These are phyloP conservation scores for Phytophthora melonis DNA, from an alignment of 352 stramenopile species.

Conservation along the genomic window DNA sequence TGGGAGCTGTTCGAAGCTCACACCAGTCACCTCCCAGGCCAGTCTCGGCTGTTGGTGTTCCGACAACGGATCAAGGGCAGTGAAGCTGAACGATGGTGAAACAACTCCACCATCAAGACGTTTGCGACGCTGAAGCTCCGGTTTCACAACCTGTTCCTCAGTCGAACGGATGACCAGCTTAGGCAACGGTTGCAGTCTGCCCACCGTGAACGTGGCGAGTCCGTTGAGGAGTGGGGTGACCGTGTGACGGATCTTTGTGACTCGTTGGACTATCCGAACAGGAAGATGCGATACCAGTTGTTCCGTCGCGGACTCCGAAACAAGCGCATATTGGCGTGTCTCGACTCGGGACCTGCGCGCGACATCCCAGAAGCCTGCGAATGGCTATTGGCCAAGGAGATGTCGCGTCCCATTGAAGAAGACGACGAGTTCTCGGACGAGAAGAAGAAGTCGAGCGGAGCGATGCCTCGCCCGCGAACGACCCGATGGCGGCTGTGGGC, in stretches of 20 bases:
- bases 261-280: conserved; percentile 8
- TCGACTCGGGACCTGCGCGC: no score
- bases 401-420: conserved; percentile 10
- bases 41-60: neutral
- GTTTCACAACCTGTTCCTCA: neutral
- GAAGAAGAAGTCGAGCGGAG: neutral
- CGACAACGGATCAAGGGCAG: neutral
- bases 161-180: neutral
- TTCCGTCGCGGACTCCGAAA: no score
- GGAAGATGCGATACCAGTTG: no score
- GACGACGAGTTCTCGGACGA: conserved; percentile 11
- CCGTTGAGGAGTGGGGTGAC: neutral
- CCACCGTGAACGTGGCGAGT: neutral
- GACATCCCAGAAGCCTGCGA: conserved; percentile 10
- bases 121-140: neutral
- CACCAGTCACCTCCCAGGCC: neutral
- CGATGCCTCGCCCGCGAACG: neutral
- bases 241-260: conserved; percentile 3
- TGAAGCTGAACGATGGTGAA: neutral
- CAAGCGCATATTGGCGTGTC: no score
- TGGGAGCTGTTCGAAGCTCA: neutral
- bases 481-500: neutral
- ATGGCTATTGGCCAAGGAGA: conserved; percentile 13
- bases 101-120: neutral
- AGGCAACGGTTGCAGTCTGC: neutral